Percentiles rank a stretch among this genome's conserved stretches.
phyloP scores from a whole-genome alignment of 345 rosid genomes.

The Camelina neglecta region DNA sequence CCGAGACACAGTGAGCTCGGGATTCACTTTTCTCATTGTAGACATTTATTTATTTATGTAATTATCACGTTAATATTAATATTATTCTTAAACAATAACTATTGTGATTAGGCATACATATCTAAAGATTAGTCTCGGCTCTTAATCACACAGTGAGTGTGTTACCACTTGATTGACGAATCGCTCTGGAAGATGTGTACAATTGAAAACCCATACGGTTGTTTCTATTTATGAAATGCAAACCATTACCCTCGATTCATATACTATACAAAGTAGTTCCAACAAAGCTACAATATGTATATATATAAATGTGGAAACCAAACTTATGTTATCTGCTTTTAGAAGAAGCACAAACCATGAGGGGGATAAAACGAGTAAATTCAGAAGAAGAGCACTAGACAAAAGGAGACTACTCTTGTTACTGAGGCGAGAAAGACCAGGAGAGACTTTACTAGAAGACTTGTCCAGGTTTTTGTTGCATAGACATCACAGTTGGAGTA shows the following conservation, averaged over 20 bases:
- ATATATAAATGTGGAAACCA: constrained; percentile 29
- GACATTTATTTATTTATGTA: not conserved
- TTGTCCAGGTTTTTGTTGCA: constrained; percentile 30
- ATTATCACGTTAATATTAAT: not conserved
- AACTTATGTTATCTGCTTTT: constrained; percentile 31
- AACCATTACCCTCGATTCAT: constrained; percentile 25
- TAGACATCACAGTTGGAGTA: constrained; percentile 76
- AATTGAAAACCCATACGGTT: not conserved
- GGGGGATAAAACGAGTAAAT: constrained; percentile 16
- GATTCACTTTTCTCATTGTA: not conserved
- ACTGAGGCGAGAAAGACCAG: not conserved
- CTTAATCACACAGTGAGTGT: not conserved
- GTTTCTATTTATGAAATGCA: constrained; percentile 29
- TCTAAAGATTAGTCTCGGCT: too few relatives aligned
- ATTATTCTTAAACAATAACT: too few relatives aligned
- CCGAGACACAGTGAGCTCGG: constrained; percentile 13
- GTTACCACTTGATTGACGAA: not conserved
- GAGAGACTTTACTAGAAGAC: not conserved
- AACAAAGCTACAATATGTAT: constrained; percentile 31
- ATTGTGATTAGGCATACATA: too few relatives aligned
- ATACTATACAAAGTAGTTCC: constrained; percentile 39
- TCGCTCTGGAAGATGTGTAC: not conserved
- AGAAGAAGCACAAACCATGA: constrained; percentile 34
- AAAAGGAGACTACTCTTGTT: constrained; percentile 39
- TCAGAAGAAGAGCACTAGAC: constrained; percentile 35